Conservation (phyloP, 2,329 filamentous ascomycete species). For the Cyclaneusma minus region DNA sequence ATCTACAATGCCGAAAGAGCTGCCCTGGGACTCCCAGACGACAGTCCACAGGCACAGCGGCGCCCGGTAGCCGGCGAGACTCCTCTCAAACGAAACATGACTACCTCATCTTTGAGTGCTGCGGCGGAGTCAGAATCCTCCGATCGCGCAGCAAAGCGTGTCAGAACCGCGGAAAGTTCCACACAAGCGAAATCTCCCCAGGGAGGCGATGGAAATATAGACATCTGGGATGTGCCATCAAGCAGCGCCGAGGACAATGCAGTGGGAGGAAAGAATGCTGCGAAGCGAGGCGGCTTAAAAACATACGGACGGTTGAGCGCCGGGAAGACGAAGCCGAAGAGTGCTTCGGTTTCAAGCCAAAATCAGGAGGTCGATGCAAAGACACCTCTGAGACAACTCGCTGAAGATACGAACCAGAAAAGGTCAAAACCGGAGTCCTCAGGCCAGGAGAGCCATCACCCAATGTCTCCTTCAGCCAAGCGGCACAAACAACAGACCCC, state of each 20-base stretch:
- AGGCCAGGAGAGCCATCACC: slow-evolving; percentile 1
- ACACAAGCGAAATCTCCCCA: slow-evolving; percentile 3
- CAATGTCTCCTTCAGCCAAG: slow-evolving; percentile 4
- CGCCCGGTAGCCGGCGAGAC: slow-evolving; percentile 2
- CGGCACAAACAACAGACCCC: slow-evolving; percentile 2
- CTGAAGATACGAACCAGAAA: too few species aligned
- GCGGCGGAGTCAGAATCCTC: slow-evolving; percentile 2
- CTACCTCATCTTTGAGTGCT: slow-evolving; percentile 2
- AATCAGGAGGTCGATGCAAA: slow-evolving; percentile 2
- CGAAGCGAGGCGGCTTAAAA: slow-evolving; percentile 1
- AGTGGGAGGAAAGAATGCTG: slow-evolving; percentile 1
- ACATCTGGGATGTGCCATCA: slow-evolving; percentile 5
- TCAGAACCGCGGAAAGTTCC: slow-evolving; percentile 2
- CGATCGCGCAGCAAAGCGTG: slow-evolving; percentile 1
- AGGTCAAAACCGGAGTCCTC: too few species aligned
- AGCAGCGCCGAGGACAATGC: slow-evolving; percentile 3
- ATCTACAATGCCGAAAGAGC: slow-evolving; percentile 3
- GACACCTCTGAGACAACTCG: too few species aligned
- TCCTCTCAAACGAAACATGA: slow-evolving; percentile 3
- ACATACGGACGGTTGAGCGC: slow-evolving; percentile 3
- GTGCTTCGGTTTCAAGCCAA: slow-evolving; percentile 1
- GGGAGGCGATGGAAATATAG: slow-evolving; percentile 1
- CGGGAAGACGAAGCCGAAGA: slow-evolving; percentile 3
- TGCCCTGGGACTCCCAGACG: background rate
- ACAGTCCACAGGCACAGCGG: background rate